Evolutionary conservation across 1,139 yeast species (phyloP).

Genomic region (Saccharomyces hybrid): DNA sequence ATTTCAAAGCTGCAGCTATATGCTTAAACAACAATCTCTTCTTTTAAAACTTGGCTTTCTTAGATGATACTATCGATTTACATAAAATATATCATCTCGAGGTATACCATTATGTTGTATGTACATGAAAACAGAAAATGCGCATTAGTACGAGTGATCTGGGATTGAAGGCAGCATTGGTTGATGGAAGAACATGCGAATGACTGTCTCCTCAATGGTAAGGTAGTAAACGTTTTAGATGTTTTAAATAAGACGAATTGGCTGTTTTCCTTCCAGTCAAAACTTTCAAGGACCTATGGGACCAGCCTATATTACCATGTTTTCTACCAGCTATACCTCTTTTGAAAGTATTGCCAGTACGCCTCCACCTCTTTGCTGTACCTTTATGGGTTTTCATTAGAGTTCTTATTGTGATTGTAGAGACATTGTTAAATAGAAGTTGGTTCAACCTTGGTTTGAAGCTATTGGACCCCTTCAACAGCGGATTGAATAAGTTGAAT

Average conservation of each 20-base stretch:
- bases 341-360: slow-evolving; percentile 53
- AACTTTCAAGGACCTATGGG: slow-evolving; percentile 52
- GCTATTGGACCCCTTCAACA: not conserved
- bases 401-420: slow-evolving; percentile 27
- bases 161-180: not conserved
- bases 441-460: slow-evolving; percentile 7
- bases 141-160: not conserved
- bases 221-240: slow-evolving; percentile 43
- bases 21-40: too few species aligned
- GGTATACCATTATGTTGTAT: not conserved
- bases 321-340: slow-evolving; percentile 79
- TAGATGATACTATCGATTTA: too few species aligned
- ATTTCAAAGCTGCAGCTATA: too few species aligned
- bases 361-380: slow-evolving; percentile 78
- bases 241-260: slow-evolving; percentile 38
- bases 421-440: slow-evolving; percentile 9
- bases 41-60: too few species aligned
- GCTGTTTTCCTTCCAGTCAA: slow-evolving; percentile 60
- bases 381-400: slow-evolving; percentile 38
- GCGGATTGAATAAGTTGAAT: not conserved
- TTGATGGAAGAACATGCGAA: not conserved
- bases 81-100: too few species aligned
- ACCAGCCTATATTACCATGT: slow-evolving; percentile 90
- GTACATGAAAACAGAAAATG: not conserved
- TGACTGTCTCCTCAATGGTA: slow-evolving; percentile 23